Conservation (phyloP, 2,329 filamentous ascomycete species). For the Colletotrichum higginsianum region DNA sequence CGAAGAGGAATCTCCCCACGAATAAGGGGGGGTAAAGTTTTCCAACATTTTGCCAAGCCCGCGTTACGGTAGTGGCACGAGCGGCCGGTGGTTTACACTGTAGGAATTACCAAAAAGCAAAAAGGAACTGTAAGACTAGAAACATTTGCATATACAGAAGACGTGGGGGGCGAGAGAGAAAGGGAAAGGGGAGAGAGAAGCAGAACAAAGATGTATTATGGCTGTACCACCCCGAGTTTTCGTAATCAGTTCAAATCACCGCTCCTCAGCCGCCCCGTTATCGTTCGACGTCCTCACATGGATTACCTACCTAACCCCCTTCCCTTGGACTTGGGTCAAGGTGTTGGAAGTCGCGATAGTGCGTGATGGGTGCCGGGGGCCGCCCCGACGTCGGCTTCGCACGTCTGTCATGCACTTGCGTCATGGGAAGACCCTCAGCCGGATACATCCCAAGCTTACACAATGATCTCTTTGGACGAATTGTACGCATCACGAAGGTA, state of each 20-base stretch:
- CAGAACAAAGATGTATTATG: constrained; percentile 34
- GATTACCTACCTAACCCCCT: too few species aligned
- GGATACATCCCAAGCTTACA: neutral
- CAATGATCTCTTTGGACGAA: too few species aligned
- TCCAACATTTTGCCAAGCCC: neutral
- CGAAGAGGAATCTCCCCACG: neutral
- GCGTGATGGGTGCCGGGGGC: neutral
- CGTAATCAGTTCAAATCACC: constrained; percentile 4
- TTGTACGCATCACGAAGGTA: neutral
- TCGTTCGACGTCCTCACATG: neutral
- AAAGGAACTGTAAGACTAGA: constrained; percentile 41
- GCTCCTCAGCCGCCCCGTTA: neutral
- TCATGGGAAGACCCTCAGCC: neutral
- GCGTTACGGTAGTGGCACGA: neutral
- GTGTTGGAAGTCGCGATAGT: neutral
- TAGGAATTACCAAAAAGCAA: constrained; percentile 36
- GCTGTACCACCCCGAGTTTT: constrained; percentile 29
- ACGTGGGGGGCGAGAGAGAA: neutral
- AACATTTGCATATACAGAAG: constrained; percentile 37
- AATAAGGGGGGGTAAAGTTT: neutral
- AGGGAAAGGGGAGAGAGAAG: neutral
- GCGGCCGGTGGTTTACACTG: constrained; percentile 2
- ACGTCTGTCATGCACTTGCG: neutral
- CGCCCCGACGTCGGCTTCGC: neutral
- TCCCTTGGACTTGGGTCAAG: neutral